A percentile compares a stretch with the other conserved stretches of the same genome.
Evolutionary conservation across 352 stramenopile species (phyloP).

Genomic region (Phytopythium mirpurense): DNA sequence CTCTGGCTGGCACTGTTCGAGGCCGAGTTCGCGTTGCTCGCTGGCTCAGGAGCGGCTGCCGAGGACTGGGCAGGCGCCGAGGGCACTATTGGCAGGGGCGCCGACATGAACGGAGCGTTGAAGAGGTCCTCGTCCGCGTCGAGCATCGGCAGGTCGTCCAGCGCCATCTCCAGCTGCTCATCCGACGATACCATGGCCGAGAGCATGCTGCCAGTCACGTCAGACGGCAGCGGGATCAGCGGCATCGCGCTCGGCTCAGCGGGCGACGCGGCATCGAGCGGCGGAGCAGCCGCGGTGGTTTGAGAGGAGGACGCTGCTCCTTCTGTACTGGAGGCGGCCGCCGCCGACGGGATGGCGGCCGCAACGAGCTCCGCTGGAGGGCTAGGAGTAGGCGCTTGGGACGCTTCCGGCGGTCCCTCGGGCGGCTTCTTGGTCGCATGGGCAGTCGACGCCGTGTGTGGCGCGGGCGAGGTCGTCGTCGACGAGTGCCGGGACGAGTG

Average conservation of each 20-base stretch:
- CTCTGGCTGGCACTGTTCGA: conserved; percentile 16
- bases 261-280: conserved; percentile 10
- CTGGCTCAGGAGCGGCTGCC: background rate
- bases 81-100: conserved; percentile 2
- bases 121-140: conserved; percentile 63
- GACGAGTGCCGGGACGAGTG: conserved; percentile 25
- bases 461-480: conserved; percentile 8
- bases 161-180: conserved; percentile 63
- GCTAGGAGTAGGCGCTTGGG: conserved; percentile 4
- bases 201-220: conserved; percentile 13
- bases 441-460: conserved; percentile 1
- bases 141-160: conserved; percentile 71
- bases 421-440: conserved; percentile 10
- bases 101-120: conserved; percentile 29
- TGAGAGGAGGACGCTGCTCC: background rate
- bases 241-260: conserved; percentile 8
- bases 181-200: conserved; percentile 44
- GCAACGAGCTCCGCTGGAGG: background rate
- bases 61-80: background rate
- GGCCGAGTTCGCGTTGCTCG: conserved; percentile 11
- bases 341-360: background rate
- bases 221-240: conserved; percentile 11
- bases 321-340: background rate
- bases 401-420: conserved; percentile 7
- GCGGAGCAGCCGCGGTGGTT: background rate